Conservation (phyloP, 73 alveolate genomes). For the Paramecium tetraurelia region DNA sequence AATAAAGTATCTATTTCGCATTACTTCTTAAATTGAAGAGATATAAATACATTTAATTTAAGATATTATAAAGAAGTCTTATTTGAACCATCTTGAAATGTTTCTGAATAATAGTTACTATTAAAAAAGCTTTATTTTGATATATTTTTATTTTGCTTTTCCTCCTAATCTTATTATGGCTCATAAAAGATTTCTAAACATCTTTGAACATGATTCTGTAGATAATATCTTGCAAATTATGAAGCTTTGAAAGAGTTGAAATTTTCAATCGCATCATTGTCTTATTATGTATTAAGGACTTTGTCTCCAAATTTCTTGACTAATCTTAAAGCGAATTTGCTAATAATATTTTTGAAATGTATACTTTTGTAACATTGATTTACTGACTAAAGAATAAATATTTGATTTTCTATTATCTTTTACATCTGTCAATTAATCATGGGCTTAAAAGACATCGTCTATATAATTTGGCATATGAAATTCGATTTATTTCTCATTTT, state of each 20-base stretch:
- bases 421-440: background rate
- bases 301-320: background rate
- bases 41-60: background rate
- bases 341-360: background rate
- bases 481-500: background rate
- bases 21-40: background rate
- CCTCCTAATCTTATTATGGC: background rate
- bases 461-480: background rate
- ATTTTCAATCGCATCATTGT: background rate
- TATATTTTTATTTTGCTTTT: background rate
- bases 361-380: slow-evolving; percentile 4
- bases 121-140: background rate
- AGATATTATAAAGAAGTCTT: background rate
- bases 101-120: background rate
- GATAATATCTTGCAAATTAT: background rate
- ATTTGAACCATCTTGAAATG: background rate
- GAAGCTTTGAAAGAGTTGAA: background rate
- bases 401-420: background rate
- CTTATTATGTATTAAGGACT: background rate
- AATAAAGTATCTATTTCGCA: background rate
- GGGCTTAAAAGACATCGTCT: background rate
- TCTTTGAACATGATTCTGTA: background rate
- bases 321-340: background rate
- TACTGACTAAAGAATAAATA: background rate
- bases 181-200: background rate